Base-by-base conservation (phyloP, 768 basidiomycete genomes). In the Rhodotorula toruloides region DNA sequence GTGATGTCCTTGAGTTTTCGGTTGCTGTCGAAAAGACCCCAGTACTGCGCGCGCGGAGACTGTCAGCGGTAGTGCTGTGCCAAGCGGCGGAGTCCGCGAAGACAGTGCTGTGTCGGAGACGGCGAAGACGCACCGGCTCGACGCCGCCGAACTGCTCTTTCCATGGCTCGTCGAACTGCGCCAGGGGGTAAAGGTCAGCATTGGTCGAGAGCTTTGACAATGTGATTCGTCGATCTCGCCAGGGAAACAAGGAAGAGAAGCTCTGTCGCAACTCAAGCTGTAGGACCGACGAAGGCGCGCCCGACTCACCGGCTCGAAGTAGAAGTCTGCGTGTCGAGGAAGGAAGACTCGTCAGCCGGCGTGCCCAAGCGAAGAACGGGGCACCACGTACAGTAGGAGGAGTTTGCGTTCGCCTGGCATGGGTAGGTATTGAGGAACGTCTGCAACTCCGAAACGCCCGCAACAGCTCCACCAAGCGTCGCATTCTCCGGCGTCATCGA, bases 401-500 rank as follows among this genome's bases (percentile, higher is more conserved):
- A 83, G 67, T 91, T 91, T 25, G 76, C 67, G 76, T 91, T 96
- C 1, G 93, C 88, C 75, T 85, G 82, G 74, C 94, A 99, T 13
- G 92, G 85, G 71, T 90, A 99, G 0, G 83, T 85, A 76, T 98
- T 81, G 65, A 99, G 75, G 82, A 90, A 99, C 25, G 76, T 84
- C 83, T 97, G 59, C 47, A 75, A 32, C 19, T 74, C 48, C 29
- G 50, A 34, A 0, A 72, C 60, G 1, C 67, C 65, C 0, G 70
- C 68, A 5, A 67, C 61, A 7, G 72, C 65, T 16, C 55, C 73
- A 12, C 53, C 61, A 37, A 54, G 21, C 0, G 72, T 70, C 25
- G 58, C 39, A 32, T 67, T 68, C 14, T 43, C 65, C 0, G 72
- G 73, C 42, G 73, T 75, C 72, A 76, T 73, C 16, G 74, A 70